Conservation (phyloP, 1,284 basidiomycete genomes). For the Exsudoporus floridanus region DNA sequence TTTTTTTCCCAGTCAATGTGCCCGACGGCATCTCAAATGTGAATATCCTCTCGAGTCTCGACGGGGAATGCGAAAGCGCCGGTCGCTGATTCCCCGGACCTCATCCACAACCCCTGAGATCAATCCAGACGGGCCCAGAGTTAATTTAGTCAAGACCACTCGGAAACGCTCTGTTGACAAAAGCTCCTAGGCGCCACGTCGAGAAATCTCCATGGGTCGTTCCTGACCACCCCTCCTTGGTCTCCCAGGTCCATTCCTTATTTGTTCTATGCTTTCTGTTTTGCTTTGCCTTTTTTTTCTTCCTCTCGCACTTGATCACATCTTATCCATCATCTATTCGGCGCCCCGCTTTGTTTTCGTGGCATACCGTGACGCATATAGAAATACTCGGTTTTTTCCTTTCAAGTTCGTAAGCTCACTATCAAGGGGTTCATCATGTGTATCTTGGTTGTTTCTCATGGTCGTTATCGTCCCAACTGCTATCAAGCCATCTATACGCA, state of each 20-base stretch:
- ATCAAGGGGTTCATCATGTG: conserved; percentile 11
- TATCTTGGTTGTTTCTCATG: conserved; percentile 18
- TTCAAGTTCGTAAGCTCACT: conserved; percentile 9
- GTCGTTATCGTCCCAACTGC: conserved; percentile 10
- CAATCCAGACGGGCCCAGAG: conserved; percentile 22
- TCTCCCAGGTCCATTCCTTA: conserved; percentile 3
- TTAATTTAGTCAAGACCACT: conserved; percentile 20
- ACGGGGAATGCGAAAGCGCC: conserved; percentile 58
- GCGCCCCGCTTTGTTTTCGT: conserved; percentile 7
- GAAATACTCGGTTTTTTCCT: conserved; percentile 6
- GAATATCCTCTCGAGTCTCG: conserved; percentile 60
- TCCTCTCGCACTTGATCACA: conserved; percentile 8
- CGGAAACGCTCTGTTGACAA: conserved; percentile 34
- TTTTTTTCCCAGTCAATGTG: conserved; percentile 53
- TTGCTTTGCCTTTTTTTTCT: conserved; percentile 10
- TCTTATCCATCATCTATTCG: conserved; percentile 33
- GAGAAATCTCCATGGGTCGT: neutral
- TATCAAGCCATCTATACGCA: conserved; percentile 4
- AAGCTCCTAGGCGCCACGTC: conserved; percentile 15
- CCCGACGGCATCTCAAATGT: conserved; percentile 55
- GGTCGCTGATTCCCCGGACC: conserved; percentile 34
- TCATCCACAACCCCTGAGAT: conserved; percentile 29
- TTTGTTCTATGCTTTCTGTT: conserved; percentile 18
- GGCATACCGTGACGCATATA: conserved; percentile 27
- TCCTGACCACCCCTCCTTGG: conserved; percentile 5